Percentiles rank a stretch among this genome's conserved stretches.
Evolutionary conservation across 805 yeast species (phyloP).

Genomic region (Teunomyces barrocoloradensis): DNA sequence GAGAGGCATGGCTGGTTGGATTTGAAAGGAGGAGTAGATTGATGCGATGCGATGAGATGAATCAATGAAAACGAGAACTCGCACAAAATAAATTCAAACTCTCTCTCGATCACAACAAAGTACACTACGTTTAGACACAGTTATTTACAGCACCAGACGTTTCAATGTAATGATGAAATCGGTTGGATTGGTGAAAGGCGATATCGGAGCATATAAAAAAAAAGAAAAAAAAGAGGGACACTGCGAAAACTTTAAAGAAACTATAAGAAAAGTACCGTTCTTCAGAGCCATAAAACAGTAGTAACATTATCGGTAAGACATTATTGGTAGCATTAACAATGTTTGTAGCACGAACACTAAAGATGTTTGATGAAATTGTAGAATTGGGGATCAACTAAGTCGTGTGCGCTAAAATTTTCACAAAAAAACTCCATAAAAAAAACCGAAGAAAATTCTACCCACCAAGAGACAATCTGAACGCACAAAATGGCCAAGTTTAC

Average conservation of each 20-base stretch:
- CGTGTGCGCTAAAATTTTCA: slow-evolving; percentile 1
- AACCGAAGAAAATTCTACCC: not conserved
- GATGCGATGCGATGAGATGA: slow-evolving; percentile 4
- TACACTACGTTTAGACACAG: too few relatives aligned
- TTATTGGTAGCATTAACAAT: too few relatives aligned
- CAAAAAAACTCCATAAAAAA: not conserved
- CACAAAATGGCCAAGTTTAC: slow-evolving; percentile 59
- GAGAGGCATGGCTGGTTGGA: slow-evolving; percentile 51
- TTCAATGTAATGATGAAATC: too few relatives aligned
- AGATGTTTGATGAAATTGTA: too few relatives aligned
- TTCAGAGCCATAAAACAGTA: too few relatives aligned
- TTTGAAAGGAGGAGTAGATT: not conserved
- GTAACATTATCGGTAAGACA: too few relatives aligned
- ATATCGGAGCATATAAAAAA: too few relatives aligned
- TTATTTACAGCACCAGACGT: not conserved
- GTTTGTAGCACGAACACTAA: too few relatives aligned
- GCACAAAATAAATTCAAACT: not conserved
- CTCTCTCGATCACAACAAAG: too few relatives aligned
- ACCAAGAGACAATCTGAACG: not conserved
- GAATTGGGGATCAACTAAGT: not conserved
- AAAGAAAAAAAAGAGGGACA: too few relatives aligned
- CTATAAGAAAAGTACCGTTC: too few relatives aligned
- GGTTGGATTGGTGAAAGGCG: too few relatives aligned
- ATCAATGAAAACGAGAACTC: not conserved
- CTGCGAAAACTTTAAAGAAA: not conserved